Evolutionary conservation across 2,329 filamentous ascomycete genomes (phyloP), one percentile per base, ranked within the genome.

Genomic region (Ilyonectria sp.): DNA sequence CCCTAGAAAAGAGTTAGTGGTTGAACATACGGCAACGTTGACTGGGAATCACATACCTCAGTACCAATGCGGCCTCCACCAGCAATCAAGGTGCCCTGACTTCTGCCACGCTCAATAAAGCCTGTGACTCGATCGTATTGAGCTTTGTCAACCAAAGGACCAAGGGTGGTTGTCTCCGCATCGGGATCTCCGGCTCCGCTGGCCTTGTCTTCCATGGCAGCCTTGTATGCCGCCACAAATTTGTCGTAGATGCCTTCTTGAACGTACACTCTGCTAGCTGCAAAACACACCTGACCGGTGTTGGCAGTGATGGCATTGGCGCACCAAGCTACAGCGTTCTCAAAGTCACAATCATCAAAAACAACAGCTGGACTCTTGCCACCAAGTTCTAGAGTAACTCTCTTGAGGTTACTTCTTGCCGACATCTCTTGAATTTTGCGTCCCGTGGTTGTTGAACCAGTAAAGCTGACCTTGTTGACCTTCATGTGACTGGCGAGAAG

Each of bases 211-310:
- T 83, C 84, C 83, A 93, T 89, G 69, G 90, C 90, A 64, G 86
- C 82, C 19, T 92, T 80, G 33, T 93, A 84, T 0, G 80, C 80
- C 65, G 83, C 82, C 65, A 92, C 87, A 73, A 94, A 94, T 9
- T 81, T 82, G 21, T 83, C 72, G 71, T 92, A 90, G 78, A 92
- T 86, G 40, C 79, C 76, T 53, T 84, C 81, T 2, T 91, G 91
- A 4, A 94, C 87, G 77, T 93, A 93, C 9, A 94, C 90, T 3
- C 92, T 83, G 1, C 91, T 92, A 6, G 91, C 91, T 70, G 93
- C 93, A 37, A 91, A 92, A 83, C 92, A 94, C 54, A 93, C 90
- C 78, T 94, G 92, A 19, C 92, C 92, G 0, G 90, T 90, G 73
- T 93, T 93, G 63, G 89, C 89, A 82, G 92, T 91, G 85, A 94